These are phyloP conservation scores for Alternaria infectoria DNA, from an alignment of 2,329 filamentous ascomycete species.

Conservation along the genomic window DNA sequence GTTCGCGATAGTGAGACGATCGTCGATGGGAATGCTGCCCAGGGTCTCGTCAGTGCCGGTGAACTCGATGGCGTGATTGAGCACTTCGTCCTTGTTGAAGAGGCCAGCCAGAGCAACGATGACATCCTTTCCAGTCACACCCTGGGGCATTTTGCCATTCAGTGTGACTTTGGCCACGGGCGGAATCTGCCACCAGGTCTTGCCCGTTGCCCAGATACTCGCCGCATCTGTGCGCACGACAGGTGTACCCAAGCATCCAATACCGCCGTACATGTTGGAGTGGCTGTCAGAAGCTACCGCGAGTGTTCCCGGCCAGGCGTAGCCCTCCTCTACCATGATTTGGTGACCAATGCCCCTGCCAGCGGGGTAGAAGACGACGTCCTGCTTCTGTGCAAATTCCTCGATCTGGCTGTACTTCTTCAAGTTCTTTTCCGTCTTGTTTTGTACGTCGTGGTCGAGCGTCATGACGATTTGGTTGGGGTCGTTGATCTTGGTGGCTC, in stretches of 20 bases:
- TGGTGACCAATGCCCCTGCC: constrained; percentile 88
- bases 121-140: constrained; percentile 92
- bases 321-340: constrained; percentile 86
- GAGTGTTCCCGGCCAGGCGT: constrained; percentile 83
- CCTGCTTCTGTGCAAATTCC: constrained; percentile 79
- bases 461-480: constrained; percentile 79
- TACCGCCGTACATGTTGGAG: constrained; percentile 81
- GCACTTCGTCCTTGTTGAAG: constrained; percentile 84
- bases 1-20: constrained; percentile 76
- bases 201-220: constrained; percentile 80
- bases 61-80: constrained; percentile 93
- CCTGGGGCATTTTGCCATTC: constrained; percentile 74
- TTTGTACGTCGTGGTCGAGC: constrained; percentile 88
- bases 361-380: constrained; percentile 77
- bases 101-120: constrained; percentile 87
- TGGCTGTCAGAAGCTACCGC: constrained; percentile 81
- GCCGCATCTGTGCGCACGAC: constrained; percentile 89
- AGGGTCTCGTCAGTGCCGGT: constrained; percentile 80
- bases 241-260: constrained; percentile 78
- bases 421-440: constrained; percentile 77
- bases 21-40: constrained; percentile 72
- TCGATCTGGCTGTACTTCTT: constrained; percentile 85
- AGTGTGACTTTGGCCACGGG: constrained; percentile 82
- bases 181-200: constrained; percentile 89
- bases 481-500: constrained; percentile 75